phyloP scores from a whole-genome alignment of 2,329 filamentous ascomycete species.

The Colletotrichum gloeosporioides region DNA sequence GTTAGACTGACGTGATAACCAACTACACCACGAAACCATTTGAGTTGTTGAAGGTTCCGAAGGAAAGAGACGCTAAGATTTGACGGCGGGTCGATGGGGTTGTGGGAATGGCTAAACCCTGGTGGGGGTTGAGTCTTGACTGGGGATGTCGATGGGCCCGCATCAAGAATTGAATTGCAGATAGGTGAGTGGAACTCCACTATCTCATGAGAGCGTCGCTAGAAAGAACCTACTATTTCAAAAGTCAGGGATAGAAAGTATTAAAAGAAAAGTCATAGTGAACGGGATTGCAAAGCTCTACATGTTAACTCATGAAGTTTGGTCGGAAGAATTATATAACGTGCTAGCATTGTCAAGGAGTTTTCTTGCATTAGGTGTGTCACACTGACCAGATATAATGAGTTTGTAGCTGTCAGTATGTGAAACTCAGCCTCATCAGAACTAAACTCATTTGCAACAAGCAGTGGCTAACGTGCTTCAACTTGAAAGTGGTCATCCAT shows the following conservation, averaged over 20 bases:
- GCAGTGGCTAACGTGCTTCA: background rate
- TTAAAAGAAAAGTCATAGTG: background rate
- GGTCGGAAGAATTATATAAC: background rate
- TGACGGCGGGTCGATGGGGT: background rate
- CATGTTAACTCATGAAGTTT: background rate
- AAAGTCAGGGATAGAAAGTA: background rate
- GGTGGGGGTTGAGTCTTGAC: background rate
- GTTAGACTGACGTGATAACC: conserved; percentile 57
- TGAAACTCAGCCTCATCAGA: background rate
- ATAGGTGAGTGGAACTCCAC: background rate
- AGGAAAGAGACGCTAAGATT: background rate
- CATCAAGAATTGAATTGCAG: background rate
- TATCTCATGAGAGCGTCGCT: fast-evolving
- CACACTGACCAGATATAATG: background rate
- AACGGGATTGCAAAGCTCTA: background rate
- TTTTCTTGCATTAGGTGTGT: background rate
- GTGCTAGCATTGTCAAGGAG: too few species aligned
- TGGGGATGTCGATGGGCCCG: background rate
- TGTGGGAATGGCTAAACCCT: background rate
- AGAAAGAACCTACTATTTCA: background rate
- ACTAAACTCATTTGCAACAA: background rate
- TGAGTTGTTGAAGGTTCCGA: background rate
- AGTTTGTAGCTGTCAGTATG: background rate
- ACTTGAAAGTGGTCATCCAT: background rate
- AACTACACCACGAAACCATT: conserved; percentile 38